Percentiles rank a stretch among this genome's conserved stretches.
Conservation (phyloP, 768 basidiomycete genomes). For the Tulasnella sp. region DNA sequence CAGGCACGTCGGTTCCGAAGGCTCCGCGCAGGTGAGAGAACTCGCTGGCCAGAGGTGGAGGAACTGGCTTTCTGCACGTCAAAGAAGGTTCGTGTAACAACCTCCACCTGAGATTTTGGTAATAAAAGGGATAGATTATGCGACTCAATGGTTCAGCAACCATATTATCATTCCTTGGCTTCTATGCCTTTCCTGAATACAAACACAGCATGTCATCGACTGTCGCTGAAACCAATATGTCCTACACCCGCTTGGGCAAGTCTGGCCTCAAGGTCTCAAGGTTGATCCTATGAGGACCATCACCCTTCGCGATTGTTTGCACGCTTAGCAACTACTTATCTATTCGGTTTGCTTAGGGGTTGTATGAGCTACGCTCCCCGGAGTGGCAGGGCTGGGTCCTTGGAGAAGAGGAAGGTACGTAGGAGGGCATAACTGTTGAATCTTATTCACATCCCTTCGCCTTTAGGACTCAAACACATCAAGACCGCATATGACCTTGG, state of each 20-base stretch:
- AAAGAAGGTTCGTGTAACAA: background rate
- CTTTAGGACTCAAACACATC: constrained; percentile 18
- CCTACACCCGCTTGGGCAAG: constrained; percentile 29
- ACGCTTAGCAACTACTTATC: too few species aligned
- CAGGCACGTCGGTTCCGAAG: too few species aligned
- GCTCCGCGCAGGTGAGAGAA: too few species aligned
- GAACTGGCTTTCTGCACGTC: background rate
- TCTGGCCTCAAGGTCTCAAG: constrained; percentile 28
- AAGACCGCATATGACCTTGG: constrained; percentile 33
- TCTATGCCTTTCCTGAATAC: background rate
- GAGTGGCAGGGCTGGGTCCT: constrained; percentile 57
- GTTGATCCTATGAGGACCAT: constrained; percentile 14
- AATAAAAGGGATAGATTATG: background rate
- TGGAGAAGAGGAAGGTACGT: constrained; percentile 48
- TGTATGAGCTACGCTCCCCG: constrained; percentile 54
- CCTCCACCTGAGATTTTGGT: background rate
- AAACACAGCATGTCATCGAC: background rate
- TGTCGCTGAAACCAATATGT: constrained; percentile 7
- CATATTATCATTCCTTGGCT: background rate
- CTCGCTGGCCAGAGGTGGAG: background rate
- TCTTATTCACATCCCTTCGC: constrained; percentile 34
- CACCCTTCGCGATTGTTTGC: too few species aligned
- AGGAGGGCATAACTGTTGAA: constrained; percentile 38
- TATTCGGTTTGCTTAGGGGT: constrained; percentile 41
- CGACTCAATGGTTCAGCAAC: background rate